Percentiles rank a stretch among this genome's conserved stretches.
phyloP scores from a whole-genome alignment of 352 stramenopile species.

The Saprolegnia parasitica region DNA sequence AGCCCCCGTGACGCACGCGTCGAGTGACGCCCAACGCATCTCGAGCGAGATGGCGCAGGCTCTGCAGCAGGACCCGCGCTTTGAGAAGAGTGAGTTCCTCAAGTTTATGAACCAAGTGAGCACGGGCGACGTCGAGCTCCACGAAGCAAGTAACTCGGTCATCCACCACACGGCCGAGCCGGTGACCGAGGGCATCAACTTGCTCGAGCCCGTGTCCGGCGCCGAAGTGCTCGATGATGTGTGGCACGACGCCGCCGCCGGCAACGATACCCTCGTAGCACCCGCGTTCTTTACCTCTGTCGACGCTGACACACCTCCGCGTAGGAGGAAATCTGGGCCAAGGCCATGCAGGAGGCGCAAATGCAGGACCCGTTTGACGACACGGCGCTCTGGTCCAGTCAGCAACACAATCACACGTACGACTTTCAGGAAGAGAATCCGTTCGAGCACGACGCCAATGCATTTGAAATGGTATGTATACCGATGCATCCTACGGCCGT shows the following conservation, averaged over 20 bases:
- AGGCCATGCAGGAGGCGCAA: conserved; percentile 63
- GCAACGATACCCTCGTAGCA: conserved; percentile 11
- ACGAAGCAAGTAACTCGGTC: conserved; percentile 75
- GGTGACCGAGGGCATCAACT: conserved; percentile 43
- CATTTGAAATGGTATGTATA: conserved; percentile 44
- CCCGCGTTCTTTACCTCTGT: no score
- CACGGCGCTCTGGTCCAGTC: conserved; percentile 35
- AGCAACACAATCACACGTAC: conserved; percentile 46
- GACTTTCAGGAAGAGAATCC: conserved; percentile 74
- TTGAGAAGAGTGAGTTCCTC: conserved; percentile 82
- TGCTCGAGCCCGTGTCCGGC: conserved; percentile 49
- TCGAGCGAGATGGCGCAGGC: conserved; percentile 67
- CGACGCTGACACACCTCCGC: neutral
- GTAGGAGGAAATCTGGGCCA: conserved; percentile 71
- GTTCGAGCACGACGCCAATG: conserved; percentile 55
- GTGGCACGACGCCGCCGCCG: neutral
- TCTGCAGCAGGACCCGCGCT: conserved; percentile 78
- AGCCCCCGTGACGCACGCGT: conserved; percentile 24
- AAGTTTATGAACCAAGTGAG: conserved; percentile 83
- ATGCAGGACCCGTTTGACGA: conserved; percentile 76
- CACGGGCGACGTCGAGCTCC: conserved; percentile 61
- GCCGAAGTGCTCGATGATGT: conserved; percentile 38
- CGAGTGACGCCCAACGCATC: conserved; percentile 41
- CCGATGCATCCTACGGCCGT: neutral
- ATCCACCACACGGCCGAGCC: conserved; percentile 37